Conservation (phyloP, 495 filamentous ascomycete species). For the Penicilliopsis zonata region DNA sequence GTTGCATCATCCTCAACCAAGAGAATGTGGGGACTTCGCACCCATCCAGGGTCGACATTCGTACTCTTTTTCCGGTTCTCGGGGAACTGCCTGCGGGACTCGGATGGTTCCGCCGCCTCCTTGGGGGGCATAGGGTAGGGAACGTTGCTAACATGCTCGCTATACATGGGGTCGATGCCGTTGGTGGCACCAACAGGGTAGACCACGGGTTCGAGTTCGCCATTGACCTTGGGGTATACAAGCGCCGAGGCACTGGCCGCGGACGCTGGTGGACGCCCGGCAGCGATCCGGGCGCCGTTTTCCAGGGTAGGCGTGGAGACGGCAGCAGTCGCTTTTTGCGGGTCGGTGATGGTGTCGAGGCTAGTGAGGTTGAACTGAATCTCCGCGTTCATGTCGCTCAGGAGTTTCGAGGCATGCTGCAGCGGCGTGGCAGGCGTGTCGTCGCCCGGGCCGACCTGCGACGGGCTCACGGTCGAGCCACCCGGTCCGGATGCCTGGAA, state of each 20-base stretch:
- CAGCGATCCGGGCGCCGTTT: conserved; percentile 22
- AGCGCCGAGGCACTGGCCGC: conserved; percentile 38
- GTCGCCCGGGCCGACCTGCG: conserved; percentile 36
- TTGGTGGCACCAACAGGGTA: conserved; percentile 84
- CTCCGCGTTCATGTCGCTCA: conserved; percentile 70
- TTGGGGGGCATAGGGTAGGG: conserved; percentile 65
- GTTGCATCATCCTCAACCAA: conserved; percentile 94
- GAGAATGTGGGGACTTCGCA: conserved; percentile 70
- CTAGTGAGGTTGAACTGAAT: conserved; percentile 62
- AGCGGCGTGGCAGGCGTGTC: conserved; percentile 73
- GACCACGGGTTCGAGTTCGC: conserved; percentile 69
- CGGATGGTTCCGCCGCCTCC: conserved; percentile 34
- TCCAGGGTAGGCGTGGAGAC: conserved; percentile 35
- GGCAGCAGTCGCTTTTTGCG: conserved; percentile 41
- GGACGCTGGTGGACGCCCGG: conserved; percentile 31
- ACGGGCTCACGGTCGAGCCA: conserved; percentile 26
- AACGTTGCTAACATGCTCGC: conserved; percentile 87
- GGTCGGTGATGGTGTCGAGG: conserved; percentile 65
- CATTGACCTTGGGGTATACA: conserved; percentile 38
- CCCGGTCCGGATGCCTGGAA: conserved; percentile 28
- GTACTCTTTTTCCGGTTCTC: conserved; percentile 56
- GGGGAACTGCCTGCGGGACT: conserved; percentile 34
- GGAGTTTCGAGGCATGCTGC: conserved; percentile 79
- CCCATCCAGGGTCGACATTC: conserved; percentile 66
- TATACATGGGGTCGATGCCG: conserved; percentile 89